phyloP scores from a whole-genome alignment of 148 eudicot genomes.

The Rheum nobile region DNA sequence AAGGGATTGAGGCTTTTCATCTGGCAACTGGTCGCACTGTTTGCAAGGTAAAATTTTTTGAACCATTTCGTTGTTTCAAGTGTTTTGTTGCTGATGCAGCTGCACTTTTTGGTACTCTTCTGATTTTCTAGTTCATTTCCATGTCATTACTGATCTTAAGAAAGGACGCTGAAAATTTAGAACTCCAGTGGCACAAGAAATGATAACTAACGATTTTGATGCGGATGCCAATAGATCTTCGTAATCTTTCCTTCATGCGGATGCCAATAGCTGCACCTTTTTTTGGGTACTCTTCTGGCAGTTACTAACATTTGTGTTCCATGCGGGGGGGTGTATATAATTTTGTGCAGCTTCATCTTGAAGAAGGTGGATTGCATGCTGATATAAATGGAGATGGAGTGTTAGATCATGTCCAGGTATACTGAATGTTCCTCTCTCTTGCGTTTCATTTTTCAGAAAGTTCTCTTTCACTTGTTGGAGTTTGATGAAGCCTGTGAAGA shows the following conservation, averaged over 20 bases:
- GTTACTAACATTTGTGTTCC: neutral
- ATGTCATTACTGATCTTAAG: neutral
- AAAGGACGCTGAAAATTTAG: neutral
- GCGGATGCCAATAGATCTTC: neutral
- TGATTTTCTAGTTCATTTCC: neutral
- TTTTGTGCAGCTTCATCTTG: slow-evolving; percentile 79
- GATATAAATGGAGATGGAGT: slow-evolving; percentile 98
- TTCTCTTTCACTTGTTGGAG: neutral
- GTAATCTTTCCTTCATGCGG: neutral
- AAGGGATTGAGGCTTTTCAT: slow-evolving; percentile 97
- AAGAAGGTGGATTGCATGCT: slow-evolving; percentile 99
- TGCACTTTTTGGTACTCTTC: neutral
- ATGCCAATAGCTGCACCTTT: neutral
- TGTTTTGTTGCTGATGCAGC: neutral
- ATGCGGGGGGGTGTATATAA: slow-evolving; percentile 4
- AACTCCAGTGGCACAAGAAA: neutral
- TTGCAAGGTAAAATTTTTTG: slow-evolving; percentile 55
- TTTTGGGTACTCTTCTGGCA: neutral
- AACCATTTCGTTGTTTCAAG: neutral
- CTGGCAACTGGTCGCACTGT: slow-evolving; percentile 92
- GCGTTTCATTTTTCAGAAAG: neutral
- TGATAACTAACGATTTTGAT: neutral
- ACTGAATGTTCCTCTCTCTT: slow-evolving; percentile 5
- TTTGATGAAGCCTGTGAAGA: neutral
- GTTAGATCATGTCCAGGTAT: slow-evolving; percentile 97